These are phyloP conservation scores for Gracilaria vermiculophylla DNA, from an alignment of 23 red algal species.

Conservation along the genomic window DNA sequence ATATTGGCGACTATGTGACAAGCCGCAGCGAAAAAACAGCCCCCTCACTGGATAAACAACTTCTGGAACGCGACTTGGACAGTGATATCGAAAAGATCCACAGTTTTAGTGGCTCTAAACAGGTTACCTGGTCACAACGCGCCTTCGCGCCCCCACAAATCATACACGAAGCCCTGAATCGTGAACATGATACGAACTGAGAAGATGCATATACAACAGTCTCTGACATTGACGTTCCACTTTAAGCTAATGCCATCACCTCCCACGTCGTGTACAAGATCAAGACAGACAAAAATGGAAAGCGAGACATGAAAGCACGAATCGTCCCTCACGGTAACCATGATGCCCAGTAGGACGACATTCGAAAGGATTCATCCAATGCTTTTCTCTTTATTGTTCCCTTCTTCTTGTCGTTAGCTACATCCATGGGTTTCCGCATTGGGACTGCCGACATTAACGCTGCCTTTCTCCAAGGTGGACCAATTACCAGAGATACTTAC, in stretches of 20 bases:
- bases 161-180: background rate
- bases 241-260: background rate
- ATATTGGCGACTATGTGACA: background rate
- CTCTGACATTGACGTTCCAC: background rate
- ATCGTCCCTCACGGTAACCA: constrained; percentile 37
- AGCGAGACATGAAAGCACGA: background rate
- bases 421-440: constrained; percentile 1
- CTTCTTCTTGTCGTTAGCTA: constrained; percentile 15
- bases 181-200: constrained; percentile 11
- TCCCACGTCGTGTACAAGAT: constrained; percentile 53
- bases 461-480: constrained; percentile 18
- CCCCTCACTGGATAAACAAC: background rate
- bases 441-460: constrained; percentile 9
- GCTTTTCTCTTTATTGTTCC: background rate
- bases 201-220: constrained; percentile 12
- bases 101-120: background rate
- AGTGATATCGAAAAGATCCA: background rate
- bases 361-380: constrained; percentile 48
- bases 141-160: background rate
- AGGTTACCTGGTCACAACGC: background rate
- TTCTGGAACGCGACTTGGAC: background rate
- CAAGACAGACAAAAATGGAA: constrained; percentile 7
- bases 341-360: constrained; percentile 23
- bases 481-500: constrained; percentile 23
- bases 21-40: no score